Conservation (phyloP, 75 land plant species). For the Sequoiadendron giganteum region DNA sequence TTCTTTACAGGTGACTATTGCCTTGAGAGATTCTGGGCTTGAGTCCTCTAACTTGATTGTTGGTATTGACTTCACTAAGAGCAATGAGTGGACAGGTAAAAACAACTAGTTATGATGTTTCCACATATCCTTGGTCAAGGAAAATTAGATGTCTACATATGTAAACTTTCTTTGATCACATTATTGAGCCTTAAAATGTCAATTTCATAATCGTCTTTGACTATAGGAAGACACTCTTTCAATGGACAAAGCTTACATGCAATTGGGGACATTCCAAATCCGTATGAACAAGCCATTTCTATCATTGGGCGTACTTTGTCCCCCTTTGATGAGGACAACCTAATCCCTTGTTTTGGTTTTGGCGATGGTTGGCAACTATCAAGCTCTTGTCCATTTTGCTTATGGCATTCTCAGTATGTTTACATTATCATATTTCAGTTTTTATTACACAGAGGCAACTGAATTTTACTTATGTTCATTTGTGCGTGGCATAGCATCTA, state of each 20-base stretch:
- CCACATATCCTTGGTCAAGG: background rate
- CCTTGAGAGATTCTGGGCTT: slow-evolving; percentile 61
- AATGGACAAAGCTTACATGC: slow-evolving; percentile 68
- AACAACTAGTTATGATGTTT: background rate
- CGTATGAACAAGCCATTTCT: slow-evolving; percentile 78
- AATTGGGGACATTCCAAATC: slow-evolving; percentile 56
- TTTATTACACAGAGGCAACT: slow-evolving; percentile 14
- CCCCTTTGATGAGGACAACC: slow-evolving; percentile 69
- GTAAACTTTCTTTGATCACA: background rate
- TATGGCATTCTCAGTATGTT: background rate
- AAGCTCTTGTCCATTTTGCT: background rate
- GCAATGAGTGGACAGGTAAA: slow-evolving; percentile 90
- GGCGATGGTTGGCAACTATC: slow-evolving; percentile 47
- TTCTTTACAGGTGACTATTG: slow-evolving; percentile 51
- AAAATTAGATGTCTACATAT: background rate
- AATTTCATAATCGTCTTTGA: slow-evolving; percentile 4
- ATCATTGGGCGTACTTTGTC: slow-evolving; percentile 66
- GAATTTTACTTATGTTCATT: background rate
- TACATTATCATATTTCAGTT: background rate
- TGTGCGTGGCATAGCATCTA: slow-evolving; percentile 22
- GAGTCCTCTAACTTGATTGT: slow-evolving; percentile 84
- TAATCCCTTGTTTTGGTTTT: slow-evolving; percentile 79
- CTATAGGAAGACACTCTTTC: slow-evolving; percentile 61
- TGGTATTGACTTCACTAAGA: slow-evolving; percentile 85
- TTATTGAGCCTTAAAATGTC: slow-evolving; percentile 1